These are phyloP conservation scores for Hippophae rhamnoides DNA, from an alignment of 306 rosid species.

Conservation along the genomic window DNA sequence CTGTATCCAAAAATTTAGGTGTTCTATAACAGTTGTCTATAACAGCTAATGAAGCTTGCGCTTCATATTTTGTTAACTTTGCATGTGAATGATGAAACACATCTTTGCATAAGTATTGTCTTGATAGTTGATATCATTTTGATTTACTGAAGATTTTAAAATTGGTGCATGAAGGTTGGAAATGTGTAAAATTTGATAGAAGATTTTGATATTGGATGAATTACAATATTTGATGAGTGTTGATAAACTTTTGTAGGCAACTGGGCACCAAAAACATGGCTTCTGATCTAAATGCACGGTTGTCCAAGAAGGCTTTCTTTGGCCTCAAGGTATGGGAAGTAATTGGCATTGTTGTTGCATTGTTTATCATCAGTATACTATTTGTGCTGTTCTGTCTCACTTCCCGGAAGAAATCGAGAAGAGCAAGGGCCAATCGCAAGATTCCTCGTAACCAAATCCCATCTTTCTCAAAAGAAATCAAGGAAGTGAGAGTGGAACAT, in stretches of 20 bases:
- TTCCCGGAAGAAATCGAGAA: slow-evolving; percentile 60
- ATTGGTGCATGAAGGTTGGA: slow-evolving; percentile 6
- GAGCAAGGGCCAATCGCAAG: slow-evolving; percentile 23
- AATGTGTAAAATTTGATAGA: slow-evolving; percentile 9
- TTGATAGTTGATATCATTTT: not conserved
- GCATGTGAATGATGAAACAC: too few relatives aligned
- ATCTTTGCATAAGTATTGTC: not conserved
- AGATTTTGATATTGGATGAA: slow-evolving; percentile 4
- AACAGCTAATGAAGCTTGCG: not conserved
- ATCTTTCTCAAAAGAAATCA: slow-evolving; percentile 75
- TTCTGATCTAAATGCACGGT: slow-evolving; percentile 45
- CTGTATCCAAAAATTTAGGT: too few relatives aligned
- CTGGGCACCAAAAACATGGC: slow-evolving; percentile 38
- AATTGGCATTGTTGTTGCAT: slow-evolving; percentile 68
- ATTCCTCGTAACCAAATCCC: slow-evolving; percentile 71
- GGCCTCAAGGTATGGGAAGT: slow-evolving; percentile 82
- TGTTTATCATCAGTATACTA: slow-evolving; percentile 60
- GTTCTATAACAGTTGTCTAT: too few relatives aligned
- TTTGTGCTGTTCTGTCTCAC: slow-evolving; percentile 62
- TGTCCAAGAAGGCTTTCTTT: slow-evolving; percentile 56
- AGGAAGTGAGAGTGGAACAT: slow-evolving; percentile 80
- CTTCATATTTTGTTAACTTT: not conserved
- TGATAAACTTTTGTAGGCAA: slow-evolving; percentile 35
- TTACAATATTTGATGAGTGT: not conserved
- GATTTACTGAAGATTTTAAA: slow-evolving; percentile 3